Evolutionary conservation across 495 filamentous ascomycete genomes (phyloP).

Genomic region (Chaetomium tenue): DNA sequence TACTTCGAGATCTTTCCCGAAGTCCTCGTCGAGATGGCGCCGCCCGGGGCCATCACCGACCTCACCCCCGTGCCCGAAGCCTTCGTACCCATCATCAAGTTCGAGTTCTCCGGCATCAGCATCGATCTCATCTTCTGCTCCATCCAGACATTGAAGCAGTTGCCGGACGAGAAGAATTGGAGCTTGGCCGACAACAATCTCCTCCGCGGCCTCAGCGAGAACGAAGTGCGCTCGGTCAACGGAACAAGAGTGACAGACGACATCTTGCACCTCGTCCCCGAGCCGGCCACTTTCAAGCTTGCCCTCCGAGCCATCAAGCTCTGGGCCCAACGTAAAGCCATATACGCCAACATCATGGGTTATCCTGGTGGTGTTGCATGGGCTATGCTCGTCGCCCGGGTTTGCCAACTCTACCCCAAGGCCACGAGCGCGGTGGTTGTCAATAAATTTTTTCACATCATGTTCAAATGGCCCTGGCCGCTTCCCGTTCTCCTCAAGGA

Average conservation of each 20-base stretch:
- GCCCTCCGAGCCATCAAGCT: slow-evolving; percentile 90
- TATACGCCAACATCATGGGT: slow-evolving; percentile 93
- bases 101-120: slow-evolving; percentile 83
- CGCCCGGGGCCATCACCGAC: slow-evolving; percentile 73
- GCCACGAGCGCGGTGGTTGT: slow-evolving; percentile 83
- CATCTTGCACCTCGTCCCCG: slow-evolving; percentile 83
- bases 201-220: slow-evolving; percentile 80
- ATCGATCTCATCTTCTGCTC: slow-evolving; percentile 94
- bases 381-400: slow-evolving; percentile 93
- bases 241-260: slow-evolving; percentile 91
- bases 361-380: slow-evolving; percentile 96
- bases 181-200: slow-evolving; percentile 78
- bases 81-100: slow-evolving; percentile 93
- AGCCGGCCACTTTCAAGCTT: slow-evolving; percentile 80
- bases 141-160: slow-evolving; percentile 62
- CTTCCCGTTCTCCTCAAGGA: slow-evolving; percentile 82
- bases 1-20: slow-evolving; percentile 87
- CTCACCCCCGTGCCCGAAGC: slow-evolving; percentile 84
- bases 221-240: slow-evolving; percentile 83
- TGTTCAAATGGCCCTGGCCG: slow-evolving; percentile 91
- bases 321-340: slow-evolving; percentile 89
- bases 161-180: slow-evolving; percentile 63
- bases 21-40: slow-evolving; percentile 69
- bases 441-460: slow-evolving; percentile 88
- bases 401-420: slow-evolving; percentile 96